Percentiles rank a stretch among this genome's conserved stretches.
Conservation (phyloP, 306 rosid genomes). For the Calophaca sinica region DNA sequence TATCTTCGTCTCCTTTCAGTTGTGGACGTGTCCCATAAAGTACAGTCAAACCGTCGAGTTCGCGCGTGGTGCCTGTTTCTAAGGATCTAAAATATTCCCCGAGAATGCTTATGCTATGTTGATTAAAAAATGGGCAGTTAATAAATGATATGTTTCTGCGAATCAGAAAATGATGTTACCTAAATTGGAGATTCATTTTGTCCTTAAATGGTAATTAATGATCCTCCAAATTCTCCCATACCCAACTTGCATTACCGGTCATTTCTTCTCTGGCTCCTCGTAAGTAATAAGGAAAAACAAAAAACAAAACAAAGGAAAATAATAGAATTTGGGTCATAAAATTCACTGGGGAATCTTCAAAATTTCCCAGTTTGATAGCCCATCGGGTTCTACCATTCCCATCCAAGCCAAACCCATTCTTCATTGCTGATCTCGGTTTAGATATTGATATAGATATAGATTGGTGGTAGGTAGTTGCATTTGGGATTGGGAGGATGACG, state of each 20-base stretch:
- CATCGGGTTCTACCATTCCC: neutral
- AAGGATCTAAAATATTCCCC: neutral
- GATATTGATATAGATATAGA: neutral
- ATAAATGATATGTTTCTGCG: neutral
- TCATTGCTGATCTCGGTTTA: no score
- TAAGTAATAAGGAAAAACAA: no score
- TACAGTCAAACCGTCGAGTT: constrained; percentile 3
- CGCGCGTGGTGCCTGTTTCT: constrained; percentile 26
- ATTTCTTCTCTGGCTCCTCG: no score
- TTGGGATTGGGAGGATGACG: neutral
- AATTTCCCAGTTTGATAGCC: neutral
- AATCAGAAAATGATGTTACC: neutral
- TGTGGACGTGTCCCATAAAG: neutral
- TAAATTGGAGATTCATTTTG: neutral
- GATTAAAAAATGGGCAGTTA: neutral
- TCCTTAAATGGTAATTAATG: neutral
- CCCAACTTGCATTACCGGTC: neutral
- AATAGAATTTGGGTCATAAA: neutral
- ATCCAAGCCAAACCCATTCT: no score
- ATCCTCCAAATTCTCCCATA: neutral
- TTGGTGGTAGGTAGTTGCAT: neutral
- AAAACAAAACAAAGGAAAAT: no score
- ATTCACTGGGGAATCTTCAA: constrained; percentile 5
- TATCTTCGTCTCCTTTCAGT: neutral
- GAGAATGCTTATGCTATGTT: neutral